phyloP scores from a whole-genome alignment of 192 early-diverging fungal species.

The Coemansia sp. region DNA sequence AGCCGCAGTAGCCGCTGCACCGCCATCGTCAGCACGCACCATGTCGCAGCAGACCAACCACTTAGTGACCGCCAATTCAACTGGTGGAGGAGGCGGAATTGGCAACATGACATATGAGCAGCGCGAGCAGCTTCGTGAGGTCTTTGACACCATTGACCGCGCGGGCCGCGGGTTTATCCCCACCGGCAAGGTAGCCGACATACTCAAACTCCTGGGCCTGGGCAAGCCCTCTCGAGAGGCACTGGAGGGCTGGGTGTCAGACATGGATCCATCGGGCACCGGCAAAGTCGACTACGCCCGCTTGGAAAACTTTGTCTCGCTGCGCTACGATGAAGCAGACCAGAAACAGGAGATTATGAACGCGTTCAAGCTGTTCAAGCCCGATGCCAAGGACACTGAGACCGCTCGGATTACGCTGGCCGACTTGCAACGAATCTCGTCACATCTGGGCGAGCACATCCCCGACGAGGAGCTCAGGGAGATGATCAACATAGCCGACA shows the following conservation, averaged over 20 bases:
- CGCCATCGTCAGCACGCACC: not conserved
- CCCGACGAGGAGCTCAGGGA: conserved; percentile 63
- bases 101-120: conserved; percentile 38
- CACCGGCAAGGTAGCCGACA: conserved; percentile 9
- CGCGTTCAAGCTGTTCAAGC: conserved; percentile 80
- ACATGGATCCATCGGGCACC: conserved; percentile 30
- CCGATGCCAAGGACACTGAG: conserved; percentile 59
- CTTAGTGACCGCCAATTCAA: not conserved
- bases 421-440: conserved; percentile 65
- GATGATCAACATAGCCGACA: conserved; percentile 68
- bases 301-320: conserved; percentile 31
- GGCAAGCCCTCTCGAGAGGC: not conserved
- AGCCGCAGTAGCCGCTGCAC: too few relatives aligned
- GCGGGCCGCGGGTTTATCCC: conserved; percentile 27
- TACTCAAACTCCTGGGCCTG: conserved; percentile 22
- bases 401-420: conserved; percentile 63
- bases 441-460: conserved; percentile 63
- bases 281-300: conserved; percentile 28
- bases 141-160: conserved; percentile 41
- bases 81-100: conserved; percentile 17
- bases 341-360: conserved; percentile 67
- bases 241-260: conserved; percentile 15
- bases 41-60: not conserved
- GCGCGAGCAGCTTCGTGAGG: conserved; percentile 37
- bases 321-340: conserved; percentile 46